Conservation (phyloP, 192 early-diverging fungal genomes). For the Coemansia sp. region DNA sequence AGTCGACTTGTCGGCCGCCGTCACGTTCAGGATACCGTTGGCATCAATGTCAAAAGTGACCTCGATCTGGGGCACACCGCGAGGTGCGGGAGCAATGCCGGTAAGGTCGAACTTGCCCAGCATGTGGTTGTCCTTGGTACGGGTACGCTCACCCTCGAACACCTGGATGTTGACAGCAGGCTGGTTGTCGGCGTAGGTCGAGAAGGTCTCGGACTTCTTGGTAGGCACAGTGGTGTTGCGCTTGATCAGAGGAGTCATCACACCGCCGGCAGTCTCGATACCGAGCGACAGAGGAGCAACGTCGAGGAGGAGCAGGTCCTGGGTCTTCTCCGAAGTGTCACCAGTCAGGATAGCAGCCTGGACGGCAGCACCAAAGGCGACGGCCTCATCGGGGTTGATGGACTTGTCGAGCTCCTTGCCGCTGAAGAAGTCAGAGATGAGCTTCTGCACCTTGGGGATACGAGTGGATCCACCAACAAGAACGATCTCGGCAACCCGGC, state of each 20-base stretch:
- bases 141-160: constrained; percentile 96
- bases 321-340: constrained; percentile 95
- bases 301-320: constrained; percentile 93
- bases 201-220: constrained; percentile 99
- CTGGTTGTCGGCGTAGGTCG: constrained; percentile 98
- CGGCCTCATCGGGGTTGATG: constrained; percentile 99
- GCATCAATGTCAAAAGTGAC: constrained; percentile 97
- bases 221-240: constrained; percentile 97
- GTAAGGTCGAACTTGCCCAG: constrained; percentile 98
- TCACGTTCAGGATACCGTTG: constrained; percentile 97
- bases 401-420: constrained; percentile 99
- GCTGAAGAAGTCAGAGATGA: constrained; percentile 98
- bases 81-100: constrained; percentile 95
- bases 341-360: constrained; percentile 97
- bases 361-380: constrained; percentile 98
- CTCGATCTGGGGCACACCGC: constrained; percentile 97
- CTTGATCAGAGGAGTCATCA: constrained; percentile 98
- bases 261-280: constrained; percentile 98
- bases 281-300: constrained; percentile 96
- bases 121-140: constrained; percentile 98
- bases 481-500: constrained; percentile 90
- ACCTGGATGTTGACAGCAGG: constrained; percentile 97
- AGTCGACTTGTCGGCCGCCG: constrained; percentile 93
- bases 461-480: constrained; percentile 98
- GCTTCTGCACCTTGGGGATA: constrained; percentile 99